Conservation (phyloP, 306 rosid genomes). For the Astragalus glycyphyllos region DNA sequence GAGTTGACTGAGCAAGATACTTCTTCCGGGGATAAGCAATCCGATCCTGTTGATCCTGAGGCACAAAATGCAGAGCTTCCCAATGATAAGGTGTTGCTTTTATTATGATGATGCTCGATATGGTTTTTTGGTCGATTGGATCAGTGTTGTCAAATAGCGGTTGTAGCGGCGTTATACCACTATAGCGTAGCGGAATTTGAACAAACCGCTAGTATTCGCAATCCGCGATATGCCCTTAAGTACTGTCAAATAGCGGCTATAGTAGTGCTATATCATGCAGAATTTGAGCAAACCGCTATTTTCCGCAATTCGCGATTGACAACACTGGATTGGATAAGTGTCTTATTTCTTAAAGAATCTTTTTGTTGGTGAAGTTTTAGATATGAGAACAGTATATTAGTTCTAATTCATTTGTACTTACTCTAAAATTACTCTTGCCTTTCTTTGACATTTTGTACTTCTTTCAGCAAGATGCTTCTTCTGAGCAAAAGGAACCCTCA, state of each 20-base stretch:
- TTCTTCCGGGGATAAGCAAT: conserved; percentile 45
- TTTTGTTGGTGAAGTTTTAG: background rate
- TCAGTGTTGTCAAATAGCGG: too few relatives aligned
- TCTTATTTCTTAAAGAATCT: background rate
- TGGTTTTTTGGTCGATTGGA: background rate
- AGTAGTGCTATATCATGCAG: too few relatives aligned
- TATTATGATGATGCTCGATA: conserved; percentile 11
- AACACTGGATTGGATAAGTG: background rate
- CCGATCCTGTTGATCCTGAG: conserved; percentile 42
- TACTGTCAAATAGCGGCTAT: too few relatives aligned
- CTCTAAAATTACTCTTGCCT: background rate
- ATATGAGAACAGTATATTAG: background rate
- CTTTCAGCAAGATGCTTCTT: conserved; percentile 54
- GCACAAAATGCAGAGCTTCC: conserved; percentile 57
- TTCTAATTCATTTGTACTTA: background rate
- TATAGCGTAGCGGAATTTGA: too few relatives aligned
- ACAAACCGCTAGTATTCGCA: too few relatives aligned
- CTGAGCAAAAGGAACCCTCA: conserved; percentile 47
- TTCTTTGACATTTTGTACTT: background rate
- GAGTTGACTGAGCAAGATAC: conserved; percentile 52
- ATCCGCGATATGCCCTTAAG: too few relatives aligned
- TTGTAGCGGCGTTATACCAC: too few relatives aligned
- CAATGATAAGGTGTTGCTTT: conserved; percentile 60
- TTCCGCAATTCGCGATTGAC: too few relatives aligned
- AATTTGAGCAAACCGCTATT: too few relatives aligned